Evolutionary conservation across 2,329 filamentous ascomycete species (phyloP).

Genomic region (Eurotiales sp.): DNA sequence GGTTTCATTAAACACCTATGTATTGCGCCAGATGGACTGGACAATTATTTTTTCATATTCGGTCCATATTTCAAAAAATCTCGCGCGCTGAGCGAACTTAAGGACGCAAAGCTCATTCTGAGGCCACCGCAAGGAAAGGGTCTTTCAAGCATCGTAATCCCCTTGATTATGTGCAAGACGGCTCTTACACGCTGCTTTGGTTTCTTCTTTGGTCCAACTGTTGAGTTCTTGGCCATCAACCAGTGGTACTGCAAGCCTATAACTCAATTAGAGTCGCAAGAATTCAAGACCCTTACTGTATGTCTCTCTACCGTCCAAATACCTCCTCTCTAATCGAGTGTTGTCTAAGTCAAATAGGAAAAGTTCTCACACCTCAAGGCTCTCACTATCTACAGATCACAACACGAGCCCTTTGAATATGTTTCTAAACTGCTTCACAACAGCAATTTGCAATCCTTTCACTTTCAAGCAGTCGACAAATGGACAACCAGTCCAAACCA

Average conservation of each 20-base stretch:
- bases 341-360: background rate
- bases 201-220: background rate
- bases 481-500: no score
- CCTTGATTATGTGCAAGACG: background rate
- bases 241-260: background rate
- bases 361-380: constrained; percentile 4
- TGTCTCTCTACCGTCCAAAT: background rate
- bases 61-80: background rate
- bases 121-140: background rate
- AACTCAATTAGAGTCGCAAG: background rate
- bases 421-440: background rate
- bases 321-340: background rate
- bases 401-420: background rate
- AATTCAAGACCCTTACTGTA: background rate
- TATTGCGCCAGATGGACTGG: background rate
- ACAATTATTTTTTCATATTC: no score
- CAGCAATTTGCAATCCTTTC: background rate
- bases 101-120: background rate
- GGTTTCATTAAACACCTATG: background rate
- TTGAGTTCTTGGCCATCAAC: background rate
- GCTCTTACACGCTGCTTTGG: no score
- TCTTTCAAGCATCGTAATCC: background rate
- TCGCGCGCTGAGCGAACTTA: background rate
- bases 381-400: background rate
- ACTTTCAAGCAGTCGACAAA: background rate